phyloP scores from a whole-genome alignment of 1,284 basidiomycete genomes.

The Cryptococcus floricola region DNA sequence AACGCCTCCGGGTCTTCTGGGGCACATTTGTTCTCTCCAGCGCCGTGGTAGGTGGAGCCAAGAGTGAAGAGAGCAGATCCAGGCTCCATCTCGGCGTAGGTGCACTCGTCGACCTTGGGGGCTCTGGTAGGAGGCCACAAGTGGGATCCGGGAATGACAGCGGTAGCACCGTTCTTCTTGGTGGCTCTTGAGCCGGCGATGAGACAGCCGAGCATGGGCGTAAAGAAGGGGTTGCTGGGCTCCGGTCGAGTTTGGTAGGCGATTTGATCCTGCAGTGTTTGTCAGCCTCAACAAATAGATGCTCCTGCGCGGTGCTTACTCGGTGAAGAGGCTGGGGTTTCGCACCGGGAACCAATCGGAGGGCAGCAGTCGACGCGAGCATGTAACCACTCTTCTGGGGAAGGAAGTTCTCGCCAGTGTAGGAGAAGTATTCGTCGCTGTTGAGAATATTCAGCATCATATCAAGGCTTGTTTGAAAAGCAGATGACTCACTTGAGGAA shows the following conservation, averaged over 20 bases:
- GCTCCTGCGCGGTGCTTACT: slow-evolving; percentile 3
- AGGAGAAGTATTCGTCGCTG: slow-evolving; percentile 19
- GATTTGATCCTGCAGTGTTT: slow-evolving; percentile 15
- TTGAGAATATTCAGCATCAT: not conserved
- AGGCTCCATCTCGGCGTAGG: slow-evolving; percentile 23
- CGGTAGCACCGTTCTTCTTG: slow-evolving; percentile 20
- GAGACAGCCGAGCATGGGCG: slow-evolving; percentile 22
- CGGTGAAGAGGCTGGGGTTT: slow-evolving; percentile 19
- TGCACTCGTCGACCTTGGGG: slow-evolving; percentile 15
- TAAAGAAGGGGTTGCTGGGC: slow-evolving; percentile 16
- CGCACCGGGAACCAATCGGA: slow-evolving; percentile 18
- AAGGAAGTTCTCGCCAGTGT: slow-evolving; percentile 19
- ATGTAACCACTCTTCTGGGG: slow-evolving; percentile 20
- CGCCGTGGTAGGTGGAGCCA: slow-evolving; percentile 21
- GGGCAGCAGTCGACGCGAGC: slow-evolving; percentile 18
- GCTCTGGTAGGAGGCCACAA: slow-evolving; percentile 14
- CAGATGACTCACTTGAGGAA: slow-evolving; percentile 16
- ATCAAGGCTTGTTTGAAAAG: too few species aligned
- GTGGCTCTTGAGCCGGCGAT: slow-evolving; percentile 20
- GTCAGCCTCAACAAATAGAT: not conserved
- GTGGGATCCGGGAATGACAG: slow-evolving; percentile 22
- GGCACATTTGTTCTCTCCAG: slow-evolving; percentile 22
- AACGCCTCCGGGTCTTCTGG: slow-evolving; percentile 14
- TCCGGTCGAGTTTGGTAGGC: slow-evolving; percentile 16
- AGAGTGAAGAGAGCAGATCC: slow-evolving; percentile 23